phyloP scores from a whole-genome alignment of 768 basidiomycete genomes.

The Tricholoma terreum region DNA sequence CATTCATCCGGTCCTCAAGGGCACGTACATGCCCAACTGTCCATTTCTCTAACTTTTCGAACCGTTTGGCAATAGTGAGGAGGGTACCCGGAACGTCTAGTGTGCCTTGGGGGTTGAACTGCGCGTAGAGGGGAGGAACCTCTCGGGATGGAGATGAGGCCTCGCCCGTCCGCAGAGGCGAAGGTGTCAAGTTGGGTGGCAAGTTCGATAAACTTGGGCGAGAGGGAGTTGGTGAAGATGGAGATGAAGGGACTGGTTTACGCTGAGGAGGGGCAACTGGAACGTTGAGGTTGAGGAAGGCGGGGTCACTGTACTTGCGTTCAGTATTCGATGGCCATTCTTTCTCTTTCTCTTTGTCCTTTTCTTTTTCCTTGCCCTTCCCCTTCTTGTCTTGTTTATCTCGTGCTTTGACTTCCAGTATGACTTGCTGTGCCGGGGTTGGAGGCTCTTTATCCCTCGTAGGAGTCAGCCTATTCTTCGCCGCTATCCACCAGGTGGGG shows the following conservation, averaged over 20 bases:
- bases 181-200: slow-evolving; percentile 59
- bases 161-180: slow-evolving; percentile 54
- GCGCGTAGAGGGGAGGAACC: slow-evolving; percentile 70
- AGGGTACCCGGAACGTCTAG: slow-evolving; percentile 75
- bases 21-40: slow-evolving; percentile 86
- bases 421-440: slow-evolving; percentile 84
- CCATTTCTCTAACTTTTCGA: slow-evolving; percentile 90
- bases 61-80: slow-evolving; percentile 70
- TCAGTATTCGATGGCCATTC: slow-evolving; percentile 56
- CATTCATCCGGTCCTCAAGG: slow-evolving; percentile 87
- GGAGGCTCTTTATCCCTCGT: slow-evolving; percentile 70
- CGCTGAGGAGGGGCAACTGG: slow-evolving; percentile 40
- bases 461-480: slow-evolving; percentile 75
- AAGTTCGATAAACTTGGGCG: slow-evolving; percentile 43
- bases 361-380: slow-evolving; percentile 49
- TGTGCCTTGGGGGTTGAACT: slow-evolving; percentile 68
- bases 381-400: slow-evolving; percentile 51
- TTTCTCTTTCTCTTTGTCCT: slow-evolving; percentile 46
- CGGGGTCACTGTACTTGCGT: slow-evolving; percentile 54
- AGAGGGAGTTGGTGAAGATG: slow-evolving; percentile 64
- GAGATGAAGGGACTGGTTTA: slow-evolving; percentile 48
- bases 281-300: slow-evolving; percentile 51
- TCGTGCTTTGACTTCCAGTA: slow-evolving; percentile 67
- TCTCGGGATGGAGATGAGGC: slow-evolving; percentile 54
- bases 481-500: slow-evolving; percentile 67